Evolutionary conservation across 305 asterid species (phyloP).

Genomic region (Withania somnifera): DNA sequence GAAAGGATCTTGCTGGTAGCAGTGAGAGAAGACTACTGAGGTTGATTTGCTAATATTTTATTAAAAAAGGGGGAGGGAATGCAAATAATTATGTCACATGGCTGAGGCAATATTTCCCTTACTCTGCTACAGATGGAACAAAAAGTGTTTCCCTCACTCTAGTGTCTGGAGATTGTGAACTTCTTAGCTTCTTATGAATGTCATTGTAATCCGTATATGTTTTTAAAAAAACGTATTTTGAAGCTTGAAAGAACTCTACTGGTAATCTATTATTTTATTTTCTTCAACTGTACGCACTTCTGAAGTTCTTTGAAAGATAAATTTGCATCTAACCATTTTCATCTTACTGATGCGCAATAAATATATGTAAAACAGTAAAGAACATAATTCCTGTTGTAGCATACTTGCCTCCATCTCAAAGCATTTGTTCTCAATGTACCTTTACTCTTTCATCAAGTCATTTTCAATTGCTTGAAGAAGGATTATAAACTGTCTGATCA

Average conservation of each 20-base stretch:
- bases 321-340: not conserved
- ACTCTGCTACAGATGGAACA: too few relatives aligned
- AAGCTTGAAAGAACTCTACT: not conserved
- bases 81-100: too few relatives aligned
- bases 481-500: slow-evolving; percentile 5
- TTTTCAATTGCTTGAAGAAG: not conserved
- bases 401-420: not conserved
- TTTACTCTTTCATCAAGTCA: not conserved
- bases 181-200: too few relatives aligned
- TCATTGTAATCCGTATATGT: not conserved
- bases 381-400: not conserved
- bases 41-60: too few relatives aligned
- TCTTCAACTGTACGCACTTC: not conserved
- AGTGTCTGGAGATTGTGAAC: too few relatives aligned
- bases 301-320: not conserved
- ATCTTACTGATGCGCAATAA: not conserved
- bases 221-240: not conserved
- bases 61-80: too few relatives aligned
- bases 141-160: too few relatives aligned
- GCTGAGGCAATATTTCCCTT: too few relatives aligned
- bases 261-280: not conserved
- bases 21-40: too few relatives aligned
- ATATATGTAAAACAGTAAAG: not conserved
- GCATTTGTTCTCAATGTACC: not conserved
- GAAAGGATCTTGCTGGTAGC: too few relatives aligned